Evolutionary conservation across 2,329 filamentous ascomycete species (phyloP), one percentile per base, ranked within the genome.

Genomic region (Eurotiales sp.): DNA sequence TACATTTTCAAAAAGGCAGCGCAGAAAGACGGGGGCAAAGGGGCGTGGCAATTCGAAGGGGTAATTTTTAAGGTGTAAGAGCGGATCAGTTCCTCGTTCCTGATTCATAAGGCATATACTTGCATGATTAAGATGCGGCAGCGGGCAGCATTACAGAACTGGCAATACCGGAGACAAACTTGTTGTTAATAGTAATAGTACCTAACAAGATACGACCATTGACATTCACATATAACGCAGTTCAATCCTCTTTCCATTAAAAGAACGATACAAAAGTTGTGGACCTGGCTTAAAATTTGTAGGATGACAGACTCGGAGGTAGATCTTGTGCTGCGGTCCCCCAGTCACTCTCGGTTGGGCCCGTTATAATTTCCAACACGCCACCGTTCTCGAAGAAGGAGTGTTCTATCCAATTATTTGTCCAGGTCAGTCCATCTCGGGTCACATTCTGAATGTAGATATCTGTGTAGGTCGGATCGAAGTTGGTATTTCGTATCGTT

Each of bases 361-460:
- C 83, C 2, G 86, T 67, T 2, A 73, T 78, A 44, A 87, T 67
- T 46, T 86, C 82, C 41, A 87, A 68, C 55, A 80, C 74, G 15
- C 78, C 80, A 0, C 84, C 84, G 17, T 85, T 76, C 0, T 78
- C 71, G 61, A 85, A 86, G 59, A 87, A 86, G 39, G 72, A 76
- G 64, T 87, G 84, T 52, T 78, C 75, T 17, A 87, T 69, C 83
- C 83, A 87, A 63, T 80, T 87, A 66, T 72, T 78, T 0, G 73
- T 79, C 56, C 83, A 86, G 1, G 69, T 61, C 58, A 73, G 54
- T 3, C 84, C 84, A 59, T 87, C 62, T 15, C 86, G 66, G 2
- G 75, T 85, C 3, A 81, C 84, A 39, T 69, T 80, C 69, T 86
- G 83, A 14, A 87, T 80, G 55, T 80, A 86, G 0, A 86, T 73